These are phyloP conservation scores for Trichosporon sp. DNA, from an alignment of 1,284 basidiomycete species.

Conservation along the genomic window DNA sequence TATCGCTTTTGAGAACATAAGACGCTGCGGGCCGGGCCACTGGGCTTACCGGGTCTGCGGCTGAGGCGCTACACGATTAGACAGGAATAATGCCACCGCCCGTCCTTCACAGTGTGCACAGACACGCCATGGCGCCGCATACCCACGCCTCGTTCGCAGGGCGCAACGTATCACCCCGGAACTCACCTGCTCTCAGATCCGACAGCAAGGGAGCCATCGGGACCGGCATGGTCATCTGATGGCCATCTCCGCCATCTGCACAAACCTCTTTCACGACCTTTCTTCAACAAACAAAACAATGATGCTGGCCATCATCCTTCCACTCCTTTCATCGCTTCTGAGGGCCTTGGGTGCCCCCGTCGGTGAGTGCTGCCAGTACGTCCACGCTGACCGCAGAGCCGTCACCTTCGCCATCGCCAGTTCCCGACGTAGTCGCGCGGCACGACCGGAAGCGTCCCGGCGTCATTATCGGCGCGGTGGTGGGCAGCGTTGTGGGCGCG, in stretches of 20 bases:
- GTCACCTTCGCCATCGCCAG: neutral
- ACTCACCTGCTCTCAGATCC: neutral
- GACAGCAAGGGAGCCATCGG: neutral
- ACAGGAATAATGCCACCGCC: too few relatives aligned
- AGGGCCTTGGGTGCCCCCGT: neutral
- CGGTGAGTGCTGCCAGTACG: neutral
- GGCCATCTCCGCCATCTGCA: neutral
- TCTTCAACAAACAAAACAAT: neutral
- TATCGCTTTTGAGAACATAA: too few relatives aligned
- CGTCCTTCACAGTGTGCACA: neutral
- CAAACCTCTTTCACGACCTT: too few relatives aligned
- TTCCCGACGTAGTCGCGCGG: neutral
- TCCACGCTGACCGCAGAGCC: too few relatives aligned
- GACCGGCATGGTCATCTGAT: neutral
- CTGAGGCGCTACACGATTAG: too few relatives aligned
- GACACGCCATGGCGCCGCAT: neutral
- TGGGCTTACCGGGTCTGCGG: too few relatives aligned
- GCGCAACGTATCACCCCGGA: too few relatives aligned
- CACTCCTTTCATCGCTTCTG: neutral
- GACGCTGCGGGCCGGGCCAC: too few relatives aligned
- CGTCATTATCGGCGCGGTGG: slow-evolving; percentile 3
- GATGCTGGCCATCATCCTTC: slow-evolving; percentile 4
- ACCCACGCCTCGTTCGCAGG: too few relatives aligned
- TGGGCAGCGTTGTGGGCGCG: slow-evolving; percentile 11
- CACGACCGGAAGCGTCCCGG: slow-evolving; percentile 15